A percentile compares a stretch with the other conserved stretches of the same genome.
These are phyloP conservation scores for Protomyces inundatus DNA, from an alignment of 1,139 yeast species.

Conservation along the genomic window DNA sequence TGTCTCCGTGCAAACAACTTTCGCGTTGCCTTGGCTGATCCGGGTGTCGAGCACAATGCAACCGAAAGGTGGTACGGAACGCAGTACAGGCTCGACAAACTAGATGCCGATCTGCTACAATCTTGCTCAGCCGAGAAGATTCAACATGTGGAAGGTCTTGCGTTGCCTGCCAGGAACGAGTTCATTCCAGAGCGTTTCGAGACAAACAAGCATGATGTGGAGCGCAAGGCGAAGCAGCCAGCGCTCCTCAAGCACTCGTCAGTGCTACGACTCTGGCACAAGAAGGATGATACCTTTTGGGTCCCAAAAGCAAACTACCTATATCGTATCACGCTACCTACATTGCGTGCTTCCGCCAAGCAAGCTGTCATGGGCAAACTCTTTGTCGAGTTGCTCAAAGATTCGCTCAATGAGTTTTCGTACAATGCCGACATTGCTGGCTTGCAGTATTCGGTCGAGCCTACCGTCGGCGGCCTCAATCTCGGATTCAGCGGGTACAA, in stretches of 20 bases:
- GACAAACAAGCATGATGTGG: conserved; percentile 47
- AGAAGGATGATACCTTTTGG: conserved; percentile 82
- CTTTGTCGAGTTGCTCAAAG: conserved; percentile 65
- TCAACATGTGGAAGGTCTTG: conserved; percentile 45
- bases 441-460: conserved; percentile 52
- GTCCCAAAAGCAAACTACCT: conserved; percentile 79
- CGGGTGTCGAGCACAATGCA: conserved; percentile 39
- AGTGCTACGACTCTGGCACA: conserved; percentile 66
- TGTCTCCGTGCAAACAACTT: conserved; percentile 56
- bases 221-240: conserved; percentile 46
- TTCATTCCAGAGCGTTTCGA: conserved; percentile 76
- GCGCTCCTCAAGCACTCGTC: conserved; percentile 45
- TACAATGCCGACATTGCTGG: conserved; percentile 86
- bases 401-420: conserved; percentile 66
- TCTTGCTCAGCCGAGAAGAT: conserved; percentile 39
- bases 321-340: conserved; percentile 55
- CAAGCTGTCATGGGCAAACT: conserved; percentile 56
- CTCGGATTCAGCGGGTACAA: conserved; percentile 72
- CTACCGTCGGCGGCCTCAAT: conserved; percentile 66
- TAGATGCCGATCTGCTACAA: conserved; percentile 44
- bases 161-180: conserved; percentile 64
- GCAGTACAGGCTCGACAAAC: conserved; percentile 52
- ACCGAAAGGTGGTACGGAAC: conserved; percentile 90
- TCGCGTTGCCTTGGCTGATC: conserved; percentile 48
- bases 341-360: conserved; percentile 52